Evolutionary conservation across 176 grass and related monocot species (phyloP), one percentile per base, ranked within the genome.

Genomic region (Rhynchospora breviuscula): DNA sequence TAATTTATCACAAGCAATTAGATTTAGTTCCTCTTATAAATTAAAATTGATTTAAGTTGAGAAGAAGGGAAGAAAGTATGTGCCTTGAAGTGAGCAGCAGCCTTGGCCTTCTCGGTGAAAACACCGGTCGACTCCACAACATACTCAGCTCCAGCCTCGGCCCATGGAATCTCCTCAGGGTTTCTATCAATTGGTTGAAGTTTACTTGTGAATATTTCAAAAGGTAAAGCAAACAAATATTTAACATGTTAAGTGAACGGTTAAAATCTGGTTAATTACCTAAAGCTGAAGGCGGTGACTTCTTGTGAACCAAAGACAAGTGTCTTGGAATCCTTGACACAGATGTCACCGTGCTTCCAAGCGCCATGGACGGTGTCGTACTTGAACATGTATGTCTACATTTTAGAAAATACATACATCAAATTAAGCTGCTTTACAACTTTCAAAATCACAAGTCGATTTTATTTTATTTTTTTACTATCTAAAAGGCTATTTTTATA

Each of bases 331-430:
- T 95, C 93, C 88, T 95, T 92, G 3, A 95, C 90, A 48, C 79
- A 85, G 47, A 95, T 54, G 4, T 95, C 93, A 59, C 88, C 45
- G 71, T 95, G 90, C 84, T 92, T 95, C 93, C 90, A 95, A 67
- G 83, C 67, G 31, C 93, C 93, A 10, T 95, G 93, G 6, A 95
- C 90, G 14, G 88, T 90, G 69, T 95, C 93, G 45, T 95, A 95
- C 86, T 95, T 95, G 78, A 95, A 95, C 93, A 95, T 95, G 84
- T 95, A 95, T 35, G 90, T 92, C 93, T 95, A 69, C 71, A 87
- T 59, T 73, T 52, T 52, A 78, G 17, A 77, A 15, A 54, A 15
- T 33, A 68, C 0, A 52, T 11, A 12, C 10, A 52, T 52, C 7
- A 52, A 11, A 52, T 52, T 52, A 52, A 52, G 10, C 10, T 52